phyloP scores from a whole-genome alignment of 176 grass and related monocot genomes.

The Aegilops umbellulata region DNA sequence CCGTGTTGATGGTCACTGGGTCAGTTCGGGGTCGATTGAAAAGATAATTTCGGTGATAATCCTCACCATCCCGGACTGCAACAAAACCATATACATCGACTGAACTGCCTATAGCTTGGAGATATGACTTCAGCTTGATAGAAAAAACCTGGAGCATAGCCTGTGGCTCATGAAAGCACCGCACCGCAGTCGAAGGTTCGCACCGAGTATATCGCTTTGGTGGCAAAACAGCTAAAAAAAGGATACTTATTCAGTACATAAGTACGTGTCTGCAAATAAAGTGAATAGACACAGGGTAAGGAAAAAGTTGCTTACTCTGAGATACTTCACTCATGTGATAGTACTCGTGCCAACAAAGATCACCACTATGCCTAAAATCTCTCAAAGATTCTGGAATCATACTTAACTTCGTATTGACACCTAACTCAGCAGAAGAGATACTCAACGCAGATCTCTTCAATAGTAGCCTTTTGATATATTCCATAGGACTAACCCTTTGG shows the following conservation, averaged over 20 bases:
- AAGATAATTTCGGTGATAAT: slow-evolving; percentile 6
- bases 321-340: neutral
- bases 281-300: neutral
- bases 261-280: neutral
- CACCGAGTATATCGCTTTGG: neutral
- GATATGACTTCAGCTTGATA: slow-evolving; percentile 7
- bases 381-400: neutral
- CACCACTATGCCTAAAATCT: neutral
- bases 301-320: neutral
- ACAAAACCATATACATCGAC: slow-evolving; percentile 5
- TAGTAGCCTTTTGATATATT: neutral
- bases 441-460: neutral
- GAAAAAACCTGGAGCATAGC: slow-evolving; percentile 4
- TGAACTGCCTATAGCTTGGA: neutral
- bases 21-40: neutral
- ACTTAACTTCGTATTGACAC: neutral
- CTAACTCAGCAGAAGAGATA: slow-evolving; percentile 1
- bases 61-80: slow-evolving; percentile 14
- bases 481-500: neutral
- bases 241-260: neutral
- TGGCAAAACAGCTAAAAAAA: neutral
- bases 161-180: neutral
- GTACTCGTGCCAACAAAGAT: neutral
- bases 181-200: neutral
- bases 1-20: neutral